These are phyloP conservation scores for Hippophae tibetana DNA, from an alignment of 306 rosid species.

Conservation along the genomic window DNA sequence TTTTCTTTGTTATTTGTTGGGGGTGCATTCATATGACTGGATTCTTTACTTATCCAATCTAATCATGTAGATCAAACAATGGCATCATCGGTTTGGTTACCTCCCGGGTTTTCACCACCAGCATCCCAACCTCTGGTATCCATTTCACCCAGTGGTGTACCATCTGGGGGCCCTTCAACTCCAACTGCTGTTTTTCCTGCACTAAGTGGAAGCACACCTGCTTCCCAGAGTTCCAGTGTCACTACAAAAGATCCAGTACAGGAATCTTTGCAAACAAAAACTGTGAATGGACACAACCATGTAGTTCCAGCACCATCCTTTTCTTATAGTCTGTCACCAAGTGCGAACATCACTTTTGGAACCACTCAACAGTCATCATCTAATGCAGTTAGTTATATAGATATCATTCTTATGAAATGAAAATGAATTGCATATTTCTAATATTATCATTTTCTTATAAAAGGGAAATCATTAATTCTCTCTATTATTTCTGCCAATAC, in stretches of 20 bases:
- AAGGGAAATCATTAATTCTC: too few relatives aligned
- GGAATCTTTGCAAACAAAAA: slow-evolving; percentile 10
- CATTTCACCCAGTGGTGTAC: too few relatives aligned
- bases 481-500: slow-evolving; percentile 8
- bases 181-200: too few relatives aligned
- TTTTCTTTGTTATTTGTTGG: too few relatives aligned
- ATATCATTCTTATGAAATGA: background rate
- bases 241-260: slow-evolving; percentile 4
- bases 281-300: slow-evolving; percentile 14
- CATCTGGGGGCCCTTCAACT: too few relatives aligned
- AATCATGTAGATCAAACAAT: slow-evolving; percentile 26
- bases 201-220: background rate
- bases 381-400: slow-evolving; percentile 29
- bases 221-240: slow-evolving; percentile 1
- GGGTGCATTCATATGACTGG: too few relatives aligned
- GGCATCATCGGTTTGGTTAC: slow-evolving; percentile 48
- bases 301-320: slow-evolving; percentile 19
- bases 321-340: slow-evolving; percentile 1
- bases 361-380: slow-evolving; percentile 22
- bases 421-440: background rate
- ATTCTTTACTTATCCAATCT: too few relatives aligned
- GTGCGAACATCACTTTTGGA: too few relatives aligned
- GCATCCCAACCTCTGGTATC: background rate
- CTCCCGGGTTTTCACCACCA: slow-evolving; percentile 26
- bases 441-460: too few relatives aligned